Conservation (phyloP, 2,329 filamentous ascomycete genomes). For the Hysterium pulicare region DNA sequence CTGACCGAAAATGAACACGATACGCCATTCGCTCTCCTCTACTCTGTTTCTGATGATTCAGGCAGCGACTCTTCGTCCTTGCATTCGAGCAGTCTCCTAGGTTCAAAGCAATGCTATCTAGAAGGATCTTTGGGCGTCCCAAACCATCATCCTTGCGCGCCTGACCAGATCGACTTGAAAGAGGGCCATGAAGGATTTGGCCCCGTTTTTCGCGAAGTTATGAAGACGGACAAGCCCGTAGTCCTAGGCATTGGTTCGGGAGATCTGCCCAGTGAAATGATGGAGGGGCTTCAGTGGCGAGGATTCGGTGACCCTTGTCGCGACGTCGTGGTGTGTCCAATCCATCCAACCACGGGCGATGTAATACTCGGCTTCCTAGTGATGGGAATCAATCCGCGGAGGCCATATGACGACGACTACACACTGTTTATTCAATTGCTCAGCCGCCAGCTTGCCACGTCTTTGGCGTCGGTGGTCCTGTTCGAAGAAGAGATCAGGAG, state of each 20-base stretch:
- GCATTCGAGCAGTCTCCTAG: constrained; percentile 62
- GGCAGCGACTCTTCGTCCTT: constrained; percentile 72
- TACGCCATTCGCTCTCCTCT: constrained; percentile 72
- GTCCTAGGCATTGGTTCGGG: constrained; percentile 65
- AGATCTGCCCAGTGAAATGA: constrained; percentile 61
- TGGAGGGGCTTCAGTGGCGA: constrained; percentile 65
- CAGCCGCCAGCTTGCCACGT: constrained; percentile 72
- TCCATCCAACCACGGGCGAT: constrained; percentile 73
- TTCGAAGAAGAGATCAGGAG: constrained; percentile 80
- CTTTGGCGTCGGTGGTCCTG: constrained; percentile 74
- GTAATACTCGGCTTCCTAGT: constrained; percentile 74
- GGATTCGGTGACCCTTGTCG: constrained; percentile 69
- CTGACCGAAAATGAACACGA: constrained; percentile 73
- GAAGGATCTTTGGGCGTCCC: constrained; percentile 71
- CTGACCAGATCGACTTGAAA: constrained; percentile 64
- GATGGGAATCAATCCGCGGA: constrained; percentile 72
- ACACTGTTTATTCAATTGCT: constrained; percentile 72
- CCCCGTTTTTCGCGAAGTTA: constrained; percentile 71
- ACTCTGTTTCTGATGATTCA: constrained; percentile 68
- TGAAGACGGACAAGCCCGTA: constrained; percentile 64
- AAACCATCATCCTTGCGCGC: constrained; percentile 58
- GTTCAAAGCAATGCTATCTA: constrained; percentile 63
- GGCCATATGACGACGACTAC: constrained; percentile 79
- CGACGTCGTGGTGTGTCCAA: constrained; percentile 72
- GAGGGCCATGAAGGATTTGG: constrained; percentile 70